Conservation (phyloP, 2,329 filamentous ascomycete genomes). For the Nakataea oryzae region DNA sequence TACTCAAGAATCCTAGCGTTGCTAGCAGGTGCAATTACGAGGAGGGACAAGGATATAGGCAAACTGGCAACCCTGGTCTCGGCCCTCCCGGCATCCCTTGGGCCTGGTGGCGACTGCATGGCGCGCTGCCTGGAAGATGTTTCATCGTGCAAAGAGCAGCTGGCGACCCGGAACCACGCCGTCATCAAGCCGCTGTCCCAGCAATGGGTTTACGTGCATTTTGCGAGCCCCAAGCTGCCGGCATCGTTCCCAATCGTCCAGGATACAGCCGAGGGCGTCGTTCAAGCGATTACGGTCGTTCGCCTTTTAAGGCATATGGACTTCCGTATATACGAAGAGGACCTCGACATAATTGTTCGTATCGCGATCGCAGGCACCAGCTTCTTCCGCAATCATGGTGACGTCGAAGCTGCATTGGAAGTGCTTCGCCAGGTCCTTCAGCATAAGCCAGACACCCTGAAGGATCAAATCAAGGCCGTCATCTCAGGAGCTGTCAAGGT, state of each 20-base stretch:
- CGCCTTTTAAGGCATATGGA: conserved; percentile 37
- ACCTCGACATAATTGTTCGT: conserved; percentile 33
- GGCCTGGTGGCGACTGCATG: conserved; percentile 24
- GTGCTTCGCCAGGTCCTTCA: conserved; percentile 37
- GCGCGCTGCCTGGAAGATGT: conserved; percentile 31
- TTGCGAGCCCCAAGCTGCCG: conserved; percentile 33
- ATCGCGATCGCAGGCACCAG: conserved; percentile 36
- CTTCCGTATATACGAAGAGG: conserved; percentile 40
- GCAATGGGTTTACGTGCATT: conserved; percentile 37
- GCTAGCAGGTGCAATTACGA: conserved; percentile 17
- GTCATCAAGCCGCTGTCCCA: conserved; percentile 28
- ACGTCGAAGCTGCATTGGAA: conserved; percentile 35
- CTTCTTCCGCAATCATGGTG: conserved; percentile 27
- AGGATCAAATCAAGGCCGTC: conserved; percentile 36
- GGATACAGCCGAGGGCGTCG: conserved; percentile 16
- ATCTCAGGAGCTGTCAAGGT: conserved; percentile 30
- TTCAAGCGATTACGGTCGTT: conserved; percentile 36
- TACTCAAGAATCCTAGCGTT: conserved; percentile 16
- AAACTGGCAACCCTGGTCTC: conserved; percentile 14
- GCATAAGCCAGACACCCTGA: conserved; percentile 32
- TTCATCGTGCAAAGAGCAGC: conserved; percentile 25
- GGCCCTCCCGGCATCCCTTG: conserved; percentile 20
- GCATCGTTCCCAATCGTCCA: conserved; percentile 24
- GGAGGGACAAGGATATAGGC: conserved; percentile 23
- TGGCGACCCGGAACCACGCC: conserved; percentile 30